A percentile compares a stretch with the other conserved stretches of the same genome.
These are phyloP conservation scores for Euclidium syriacum DNA, from an alignment of 345 rosid species.

Conservation along the genomic window DNA sequence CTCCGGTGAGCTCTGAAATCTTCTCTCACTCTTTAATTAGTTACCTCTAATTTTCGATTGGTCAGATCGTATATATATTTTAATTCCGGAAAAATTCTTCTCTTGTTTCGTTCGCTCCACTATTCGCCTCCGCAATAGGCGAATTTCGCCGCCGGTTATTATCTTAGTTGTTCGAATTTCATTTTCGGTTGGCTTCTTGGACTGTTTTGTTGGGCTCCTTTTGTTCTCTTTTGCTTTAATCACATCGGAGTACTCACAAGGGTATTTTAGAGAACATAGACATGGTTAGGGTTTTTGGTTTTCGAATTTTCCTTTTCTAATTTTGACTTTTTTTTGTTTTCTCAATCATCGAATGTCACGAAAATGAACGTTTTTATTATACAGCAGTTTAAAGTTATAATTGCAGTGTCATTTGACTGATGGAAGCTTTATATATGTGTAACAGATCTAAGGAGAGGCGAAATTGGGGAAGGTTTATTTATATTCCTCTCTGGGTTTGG, in stretches of 20 bases:
- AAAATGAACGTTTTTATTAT: background rate
- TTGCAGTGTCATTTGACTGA: background rate
- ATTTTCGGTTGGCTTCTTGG: background rate
- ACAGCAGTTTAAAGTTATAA: background rate
- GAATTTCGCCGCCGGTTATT: background rate
- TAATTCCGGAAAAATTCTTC: background rate
- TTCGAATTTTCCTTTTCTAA: background rate
- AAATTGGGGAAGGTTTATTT: background rate
- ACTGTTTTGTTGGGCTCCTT: background rate
- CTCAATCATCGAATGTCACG: background rate
- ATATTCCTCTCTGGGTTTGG: background rate
- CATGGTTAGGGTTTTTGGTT: constrained; percentile 13
- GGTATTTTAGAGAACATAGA: background rate
- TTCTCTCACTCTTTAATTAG: background rate
- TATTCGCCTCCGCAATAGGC: background rate
- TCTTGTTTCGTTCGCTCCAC: background rate
- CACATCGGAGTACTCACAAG: background rate
- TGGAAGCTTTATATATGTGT: background rate
- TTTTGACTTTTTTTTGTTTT: background rate
- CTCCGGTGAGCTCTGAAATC: constrained; percentile 1
- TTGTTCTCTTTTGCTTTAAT: background rate
- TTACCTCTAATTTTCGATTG: background rate
- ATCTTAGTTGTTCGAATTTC: background rate
- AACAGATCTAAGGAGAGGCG: constrained; percentile 8
- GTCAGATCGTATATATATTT: background rate